Conservation (phyloP, 768 basidiomycete genomes). For the Lactarius hengduanensis region DNA sequence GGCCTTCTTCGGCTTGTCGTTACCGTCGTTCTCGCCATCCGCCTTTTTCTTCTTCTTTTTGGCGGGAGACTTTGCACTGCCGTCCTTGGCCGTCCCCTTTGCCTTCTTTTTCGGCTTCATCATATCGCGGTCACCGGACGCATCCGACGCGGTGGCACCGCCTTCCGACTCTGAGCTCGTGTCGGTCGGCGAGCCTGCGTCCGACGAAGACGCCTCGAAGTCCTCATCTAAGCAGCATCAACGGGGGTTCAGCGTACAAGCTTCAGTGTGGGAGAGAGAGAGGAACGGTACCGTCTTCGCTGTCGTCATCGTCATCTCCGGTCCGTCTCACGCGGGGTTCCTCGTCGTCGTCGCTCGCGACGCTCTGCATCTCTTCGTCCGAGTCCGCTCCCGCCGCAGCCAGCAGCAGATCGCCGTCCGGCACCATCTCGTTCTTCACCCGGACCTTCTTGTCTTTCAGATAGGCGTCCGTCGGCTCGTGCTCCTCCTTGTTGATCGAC, state of each 20-base stretch:
- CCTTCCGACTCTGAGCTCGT: slow-evolving; percentile 60
- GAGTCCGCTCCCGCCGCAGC: slow-evolving; percentile 68
- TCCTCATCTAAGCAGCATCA: slow-evolving; percentile 70
- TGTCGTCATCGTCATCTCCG: slow-evolving; percentile 72
- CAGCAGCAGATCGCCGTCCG: slow-evolving; percentile 78
- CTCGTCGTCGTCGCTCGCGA: slow-evolving; percentile 66
- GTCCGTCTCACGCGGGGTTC: slow-evolving; percentile 46
- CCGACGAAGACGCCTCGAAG: slow-evolving; percentile 83
- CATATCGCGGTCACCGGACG: slow-evolving; percentile 73
- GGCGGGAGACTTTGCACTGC: slow-evolving; percentile 34
- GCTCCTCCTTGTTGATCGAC: slow-evolving; percentile 94
- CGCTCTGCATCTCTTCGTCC: slow-evolving; percentile 81
- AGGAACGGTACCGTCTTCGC: slow-evolving; percentile 56
- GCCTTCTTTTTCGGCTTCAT: slow-evolving; percentile 41
- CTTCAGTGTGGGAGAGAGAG: slow-evolving; percentile 4
- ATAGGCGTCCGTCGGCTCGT: slow-evolving; percentile 80
- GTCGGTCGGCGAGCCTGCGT: slow-evolving; percentile 84
- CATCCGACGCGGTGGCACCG: slow-evolving; percentile 79
- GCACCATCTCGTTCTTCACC: slow-evolving; percentile 94
- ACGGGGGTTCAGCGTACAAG: slow-evolving; percentile 16
- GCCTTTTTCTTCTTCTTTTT: slow-evolving; percentile 39
- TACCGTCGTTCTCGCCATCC: slow-evolving; percentile 28
- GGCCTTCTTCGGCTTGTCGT: slow-evolving; percentile 41
- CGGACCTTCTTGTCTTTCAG: slow-evolving; percentile 88
- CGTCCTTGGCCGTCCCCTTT: slow-evolving; percentile 45